phyloP scores from a whole-genome alignment of 225 moss, liverwort and hornwort genomes.

The Polytrichum commune region DNA sequence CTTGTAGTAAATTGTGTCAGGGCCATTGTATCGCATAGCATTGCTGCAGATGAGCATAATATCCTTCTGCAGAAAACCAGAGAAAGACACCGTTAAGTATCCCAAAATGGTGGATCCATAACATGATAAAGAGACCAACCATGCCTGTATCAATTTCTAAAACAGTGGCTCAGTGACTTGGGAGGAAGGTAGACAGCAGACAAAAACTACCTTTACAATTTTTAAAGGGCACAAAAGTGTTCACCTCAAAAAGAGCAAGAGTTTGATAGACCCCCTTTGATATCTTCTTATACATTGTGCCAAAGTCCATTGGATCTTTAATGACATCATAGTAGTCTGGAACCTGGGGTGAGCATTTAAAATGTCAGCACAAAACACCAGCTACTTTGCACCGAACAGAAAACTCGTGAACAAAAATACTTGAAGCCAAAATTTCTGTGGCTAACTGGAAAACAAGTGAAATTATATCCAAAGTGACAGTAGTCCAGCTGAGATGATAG shows the following conservation, averaged over 20 bases:
- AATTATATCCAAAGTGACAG: no score
- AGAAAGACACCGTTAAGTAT: not conserved
- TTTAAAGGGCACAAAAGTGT: not conserved
- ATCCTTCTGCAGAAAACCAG: conserved; percentile 58
- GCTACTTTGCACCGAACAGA: not conserved
- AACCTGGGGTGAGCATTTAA: conserved; percentile 50
- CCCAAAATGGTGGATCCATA: no score
- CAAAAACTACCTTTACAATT: no score
- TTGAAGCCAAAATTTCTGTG: no score
- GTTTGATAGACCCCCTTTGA: conserved; percentile 61
- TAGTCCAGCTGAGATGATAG: no score
- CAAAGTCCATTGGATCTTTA: conserved; percentile 99
- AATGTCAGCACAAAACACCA: conserved; percentile 11
- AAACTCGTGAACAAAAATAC: no score
- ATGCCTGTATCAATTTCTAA: no score
- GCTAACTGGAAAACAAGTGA: no score
- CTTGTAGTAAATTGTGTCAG: conserved; percentile 94
- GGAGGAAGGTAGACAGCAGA: no score
- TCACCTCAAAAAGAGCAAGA: conserved; percentile 76
- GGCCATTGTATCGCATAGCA: conserved; percentile 99
- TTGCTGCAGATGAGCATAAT: conserved; percentile 89
- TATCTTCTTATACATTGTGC: conserved; percentile 94
- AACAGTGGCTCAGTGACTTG: no score
- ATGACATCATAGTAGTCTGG: conserved; percentile 99
- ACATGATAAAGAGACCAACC: no score